A percentile compares a stretch with the other conserved stretches of the same genome.
These are phyloP conservation scores for Meripilus lineatus DNA, from an alignment of 1,284 basidiomycete genomes.

Conservation along the genomic window DNA sequence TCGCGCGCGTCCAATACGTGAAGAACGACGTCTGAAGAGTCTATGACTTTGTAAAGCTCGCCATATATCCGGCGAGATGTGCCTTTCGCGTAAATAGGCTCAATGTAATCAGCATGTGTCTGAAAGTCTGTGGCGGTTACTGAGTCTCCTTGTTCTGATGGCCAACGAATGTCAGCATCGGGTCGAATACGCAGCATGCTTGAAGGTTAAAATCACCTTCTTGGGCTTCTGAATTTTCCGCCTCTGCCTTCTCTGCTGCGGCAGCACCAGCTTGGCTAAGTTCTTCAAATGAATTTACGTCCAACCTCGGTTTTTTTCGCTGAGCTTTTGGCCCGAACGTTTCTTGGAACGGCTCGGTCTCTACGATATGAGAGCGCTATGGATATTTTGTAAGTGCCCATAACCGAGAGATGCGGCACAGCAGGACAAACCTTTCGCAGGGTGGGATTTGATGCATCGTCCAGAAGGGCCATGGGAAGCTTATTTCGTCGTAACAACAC, in stretches of 20 bases:
- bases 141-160: no score
- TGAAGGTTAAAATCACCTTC: slow-evolving; percentile 37
- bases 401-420: neutral
- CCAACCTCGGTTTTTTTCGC: slow-evolving; percentile 81
- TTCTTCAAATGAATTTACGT: slow-evolving; percentile 85
- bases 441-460: slow-evolving; percentile 80
- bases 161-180: slow-evolving; percentile 13
- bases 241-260: slow-evolving; percentile 36
- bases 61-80: slow-evolving; percentile 95
- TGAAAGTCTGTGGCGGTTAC: slow-evolving; percentile 34
- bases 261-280: slow-evolving; percentile 65
- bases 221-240: slow-evolving; percentile 34
- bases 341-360: slow-evolving; percentile 88
- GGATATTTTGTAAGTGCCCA: slow-evolving; percentile 1
- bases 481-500: slow-evolving; percentile 90
- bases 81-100: slow-evolving; percentile 89
- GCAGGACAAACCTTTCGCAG: slow-evolving; percentile 60
- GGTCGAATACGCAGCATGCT: slow-evolving; percentile 7
- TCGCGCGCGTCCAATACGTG: slow-evolving; percentile 88
- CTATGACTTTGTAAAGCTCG: slow-evolving; percentile 97
- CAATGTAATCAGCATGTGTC: slow-evolving; percentile 72
- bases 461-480: slow-evolving; percentile 89
- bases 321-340: slow-evolving; percentile 95
- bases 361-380: slow-evolving; percentile 86
- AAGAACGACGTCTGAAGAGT: slow-evolving; percentile 88